Conservation (phyloP, 345 rosid genomes). For the Citrus australasica region DNA sequence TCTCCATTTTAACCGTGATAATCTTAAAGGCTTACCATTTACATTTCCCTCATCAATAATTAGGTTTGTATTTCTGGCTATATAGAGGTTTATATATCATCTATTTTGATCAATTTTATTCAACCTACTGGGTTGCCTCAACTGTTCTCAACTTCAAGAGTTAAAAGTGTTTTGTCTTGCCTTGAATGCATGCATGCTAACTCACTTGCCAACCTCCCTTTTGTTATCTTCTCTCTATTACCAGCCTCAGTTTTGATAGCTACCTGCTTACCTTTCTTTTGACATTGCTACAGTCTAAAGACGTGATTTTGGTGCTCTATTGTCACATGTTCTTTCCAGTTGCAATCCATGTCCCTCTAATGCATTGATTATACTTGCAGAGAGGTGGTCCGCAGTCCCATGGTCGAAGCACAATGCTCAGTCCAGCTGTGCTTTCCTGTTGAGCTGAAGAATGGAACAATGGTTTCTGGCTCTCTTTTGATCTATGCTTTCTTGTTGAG, state of each 20-base stretch:
- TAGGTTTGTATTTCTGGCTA: constrained; percentile 36
- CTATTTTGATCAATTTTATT: neutral
- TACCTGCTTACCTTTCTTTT: neutral
- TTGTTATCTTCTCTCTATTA: neutral
- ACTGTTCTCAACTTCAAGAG: neutral
- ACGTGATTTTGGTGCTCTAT: neutral
- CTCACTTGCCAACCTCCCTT: neutral
- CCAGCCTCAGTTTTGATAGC: constrained; percentile 1
- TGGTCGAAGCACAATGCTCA: constrained; percentile 92
- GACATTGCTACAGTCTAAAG: neutral
- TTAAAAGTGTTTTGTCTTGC: neutral
- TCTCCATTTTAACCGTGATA: constrained; percentile 59
- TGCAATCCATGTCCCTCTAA: constrained; percentile 14
- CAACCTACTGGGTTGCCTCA: neutral
- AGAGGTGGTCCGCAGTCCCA: constrained; percentile 79
- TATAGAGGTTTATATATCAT: neutral
- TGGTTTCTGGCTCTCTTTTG: constrained; percentile 46
- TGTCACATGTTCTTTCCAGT: neutral
- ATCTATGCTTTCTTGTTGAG: neutral
- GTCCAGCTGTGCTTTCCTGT: constrained; percentile 93
- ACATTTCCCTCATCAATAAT: constrained; percentile 58
- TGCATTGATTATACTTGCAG: constrained; percentile 37
- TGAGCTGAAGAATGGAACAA: constrained; percentile 70
- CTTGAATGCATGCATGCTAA: neutral
- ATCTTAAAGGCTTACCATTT: constrained; percentile 82